Base-by-base conservation (phyloP, 164 flowering plant genomes). In the Pachysandra terminalis region DNA sequence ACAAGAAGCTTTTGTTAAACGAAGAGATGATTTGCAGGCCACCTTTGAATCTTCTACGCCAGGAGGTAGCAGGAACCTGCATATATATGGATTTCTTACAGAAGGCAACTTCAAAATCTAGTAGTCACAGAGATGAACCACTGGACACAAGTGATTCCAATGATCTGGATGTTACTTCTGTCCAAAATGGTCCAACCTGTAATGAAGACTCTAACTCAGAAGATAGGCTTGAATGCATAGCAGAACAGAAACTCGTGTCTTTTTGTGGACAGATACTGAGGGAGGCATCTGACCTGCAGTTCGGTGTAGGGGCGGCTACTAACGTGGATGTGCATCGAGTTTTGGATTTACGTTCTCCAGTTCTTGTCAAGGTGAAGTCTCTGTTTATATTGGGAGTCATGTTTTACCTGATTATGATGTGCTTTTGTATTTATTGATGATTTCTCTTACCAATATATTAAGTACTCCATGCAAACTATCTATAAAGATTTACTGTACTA, bases 11-110 rank as follows among this genome's bases (percentile, higher is more conserved):
- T 55, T 25, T 69, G 19, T 54, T 28, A 52, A 45, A 52, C 23
- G 61, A 69, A 52, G 68, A 56, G 49, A 49, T 65, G 48, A 68
- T 82, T 51, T 40, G 40, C 88, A 95, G 99, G 86, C 98, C 98
- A 28, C 99, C 99, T 64, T 51, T 83, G 76, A 93, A 93, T 84
- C 96, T 96, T 80, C 90, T 93, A 59, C 97, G 97, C 58, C 99
- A 93, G 73, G 98, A 96, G 79, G 69, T 93, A 71, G 85, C 88
- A 8, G 98, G 93, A 73, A 93, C 98, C 59, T 74, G 84, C 78
- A 83, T 96, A 67, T 93, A 96, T 82, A 75, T 96, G 63, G 97
- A 96, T 65, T 83, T 91, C 63, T 82, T 96, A 66, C 96, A 88
- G 67, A 96, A 87, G 80, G 74, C 97, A 75, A 91, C 98, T 32